These are phyloP conservation scores for Mortierella polycephala DNA, from an alignment of 371 early-diverging fungal genomes.

Conservation along the genomic window DNA sequence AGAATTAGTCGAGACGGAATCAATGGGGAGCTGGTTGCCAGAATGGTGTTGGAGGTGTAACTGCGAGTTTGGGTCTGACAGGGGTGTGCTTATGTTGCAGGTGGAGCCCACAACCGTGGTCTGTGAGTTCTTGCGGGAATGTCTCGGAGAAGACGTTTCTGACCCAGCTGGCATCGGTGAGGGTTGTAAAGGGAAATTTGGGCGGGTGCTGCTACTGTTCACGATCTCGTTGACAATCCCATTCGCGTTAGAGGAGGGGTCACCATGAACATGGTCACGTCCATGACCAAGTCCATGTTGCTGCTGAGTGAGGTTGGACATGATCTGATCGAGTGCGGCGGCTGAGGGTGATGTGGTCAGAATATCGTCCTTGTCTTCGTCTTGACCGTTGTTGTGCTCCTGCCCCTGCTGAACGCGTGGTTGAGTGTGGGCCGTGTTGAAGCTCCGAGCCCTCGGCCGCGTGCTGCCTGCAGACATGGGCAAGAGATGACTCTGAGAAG, in stretches of 20 bases:
- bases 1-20: conserved; percentile 6
- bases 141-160: not conserved
- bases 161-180: conserved; percentile 1
- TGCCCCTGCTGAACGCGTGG: conserved; percentile 10
- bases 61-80: not conserved
- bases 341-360: conserved; percentile 8
- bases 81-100: conserved; percentile 10
- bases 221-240: not conserved
- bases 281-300: conserved; percentile 1
- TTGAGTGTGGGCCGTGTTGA: conserved; percentile 29
- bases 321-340: conserved; percentile 25
- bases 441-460: conserved; percentile 28
- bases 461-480: conserved; percentile 3
- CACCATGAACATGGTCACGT: too few species aligned
- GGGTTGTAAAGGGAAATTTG: conserved; percentile 4
- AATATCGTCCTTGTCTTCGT: not conserved
- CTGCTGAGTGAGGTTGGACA: conserved; percentile 10
- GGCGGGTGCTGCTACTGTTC: not conserved
- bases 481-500: conserved; percentile 15
- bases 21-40: not conserved
- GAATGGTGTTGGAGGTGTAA: conserved; percentile 2
- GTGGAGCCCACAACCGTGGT: conserved; percentile 16
- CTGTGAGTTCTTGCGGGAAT: conserved; percentile 14
- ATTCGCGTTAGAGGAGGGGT: not conserved
- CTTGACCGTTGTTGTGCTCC: not conserved